Conservation (phyloP, 2,329 filamentous ascomycete species). For the Colletotrichum abscissum region DNA sequence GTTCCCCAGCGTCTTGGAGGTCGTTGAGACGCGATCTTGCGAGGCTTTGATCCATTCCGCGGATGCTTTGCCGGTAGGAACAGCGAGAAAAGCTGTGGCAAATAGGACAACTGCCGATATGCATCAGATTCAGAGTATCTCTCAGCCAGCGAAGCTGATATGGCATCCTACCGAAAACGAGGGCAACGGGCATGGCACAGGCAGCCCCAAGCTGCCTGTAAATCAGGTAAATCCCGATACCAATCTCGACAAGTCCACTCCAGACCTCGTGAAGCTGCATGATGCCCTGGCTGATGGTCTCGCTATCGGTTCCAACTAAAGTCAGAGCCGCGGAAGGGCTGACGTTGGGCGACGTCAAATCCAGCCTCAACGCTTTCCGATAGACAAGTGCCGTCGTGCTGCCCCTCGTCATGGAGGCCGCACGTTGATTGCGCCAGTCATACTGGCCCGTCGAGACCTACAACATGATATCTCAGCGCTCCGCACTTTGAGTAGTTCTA, state of each 20-base stretch:
- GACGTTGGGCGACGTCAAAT: constrained; percentile 37
- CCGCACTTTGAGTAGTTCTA: neutral
- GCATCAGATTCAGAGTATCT: constrained; percentile 31
- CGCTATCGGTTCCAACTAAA: constrained; percentile 42
- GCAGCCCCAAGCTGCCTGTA: constrained; percentile 51
- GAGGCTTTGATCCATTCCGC: constrained; percentile 61
- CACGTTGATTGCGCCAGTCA: constrained; percentile 39
- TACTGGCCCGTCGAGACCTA: constrained; percentile 40
- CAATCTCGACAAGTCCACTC: constrained; percentile 41
- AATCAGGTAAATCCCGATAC: constrained; percentile 42
- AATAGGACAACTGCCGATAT: constrained; percentile 42
- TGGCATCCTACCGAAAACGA: constrained; percentile 53
- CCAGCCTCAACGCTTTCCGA: constrained; percentile 38
- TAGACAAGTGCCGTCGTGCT: constrained; percentile 42
- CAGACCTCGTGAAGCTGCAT: constrained; percentile 39
- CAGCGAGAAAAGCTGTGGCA: constrained; percentile 44
- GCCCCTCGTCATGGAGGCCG: constrained; percentile 42
- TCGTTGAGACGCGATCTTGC: constrained; percentile 59
- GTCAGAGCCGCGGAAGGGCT: constrained; percentile 40
- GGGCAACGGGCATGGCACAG: constrained; percentile 53
- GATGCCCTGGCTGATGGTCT: constrained; percentile 40
- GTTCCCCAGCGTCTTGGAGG: constrained; percentile 56
- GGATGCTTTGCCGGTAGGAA: constrained; percentile 45
- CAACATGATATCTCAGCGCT: neutral
- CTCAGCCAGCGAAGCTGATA: neutral